Evolutionary conservation across 371 early-diverging fungal species (phyloP).

Genomic region (Nematocida sp.): DNA sequence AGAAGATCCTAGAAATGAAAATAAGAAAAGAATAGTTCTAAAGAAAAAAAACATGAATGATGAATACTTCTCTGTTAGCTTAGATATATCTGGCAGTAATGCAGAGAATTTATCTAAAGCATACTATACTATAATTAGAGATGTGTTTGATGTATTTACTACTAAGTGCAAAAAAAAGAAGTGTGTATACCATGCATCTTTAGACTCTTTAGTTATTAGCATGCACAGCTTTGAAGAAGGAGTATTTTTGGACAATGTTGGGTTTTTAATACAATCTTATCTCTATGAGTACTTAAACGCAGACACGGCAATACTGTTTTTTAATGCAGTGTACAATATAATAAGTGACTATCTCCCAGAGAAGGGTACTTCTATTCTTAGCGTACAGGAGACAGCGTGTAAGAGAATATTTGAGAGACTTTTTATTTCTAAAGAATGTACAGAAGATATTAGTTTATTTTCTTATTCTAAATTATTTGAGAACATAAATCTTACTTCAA

Average conservation of each 20-base stretch:
- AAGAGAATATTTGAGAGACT: too few relatives aligned
- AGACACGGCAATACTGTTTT: not conserved
- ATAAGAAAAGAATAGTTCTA: not conserved
- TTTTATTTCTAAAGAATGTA: too few relatives aligned
- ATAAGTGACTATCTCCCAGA: too few relatives aligned
- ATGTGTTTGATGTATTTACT: not conserved
- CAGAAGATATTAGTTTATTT: too few relatives aligned
- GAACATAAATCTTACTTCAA: too few relatives aligned
- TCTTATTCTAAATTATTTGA: too few relatives aligned
- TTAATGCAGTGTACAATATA: not conserved
- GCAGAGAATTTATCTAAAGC: not conserved
- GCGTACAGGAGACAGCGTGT: too few relatives aligned
- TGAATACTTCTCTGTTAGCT: not conserved
- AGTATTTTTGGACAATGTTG: not conserved
- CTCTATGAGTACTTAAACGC: not conserved
- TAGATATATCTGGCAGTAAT: not conserved
- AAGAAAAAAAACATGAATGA: not conserved
- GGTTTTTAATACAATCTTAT: not conserved
- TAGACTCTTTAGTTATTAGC: too few relatives aligned
- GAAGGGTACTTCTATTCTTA: too few relatives aligned
- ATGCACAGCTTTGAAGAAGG: not conserved
- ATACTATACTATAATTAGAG: not conserved
- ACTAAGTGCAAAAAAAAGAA: not conserved
- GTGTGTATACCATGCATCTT: too few relatives aligned
- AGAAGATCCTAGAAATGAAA: not conserved